Evolutionary conservation across 306 rosid genomes (phyloP), one percentile per base, ranked within the genome.

Genomic region (Quercus mongolica): DNA sequence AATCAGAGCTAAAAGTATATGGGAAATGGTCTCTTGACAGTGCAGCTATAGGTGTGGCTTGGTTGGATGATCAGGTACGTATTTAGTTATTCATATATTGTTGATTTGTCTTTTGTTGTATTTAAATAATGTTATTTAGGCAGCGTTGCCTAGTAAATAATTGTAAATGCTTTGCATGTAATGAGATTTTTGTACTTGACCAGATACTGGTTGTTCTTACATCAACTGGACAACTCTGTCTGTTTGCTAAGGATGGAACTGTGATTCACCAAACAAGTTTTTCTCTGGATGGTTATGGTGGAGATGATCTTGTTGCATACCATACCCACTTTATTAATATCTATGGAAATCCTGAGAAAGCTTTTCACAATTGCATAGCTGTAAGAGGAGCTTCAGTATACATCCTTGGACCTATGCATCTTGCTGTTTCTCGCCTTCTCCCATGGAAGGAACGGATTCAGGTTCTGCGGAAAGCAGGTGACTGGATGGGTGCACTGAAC

Each of bases 401-500:
- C 85, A 76, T 95, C 64, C 95, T 95, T 57, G 97, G 97, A 81
- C 92, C 97, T n/a, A 74, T 83, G 35, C 94, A 93, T 85, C 90
- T 95, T 76, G 71, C 90, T 57, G 84, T 91, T 90, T 89, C 90
- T 81, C 97, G 97, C 73, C 99, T 95, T 86, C 97, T 93, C 75
- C 98, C 99, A 62, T 95, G 99, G 99, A 95, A 89, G 82, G 99
- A 95, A 68, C 92, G 98, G 26, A 88, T 93, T 78, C 88, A 89
- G 81, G 99, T 93, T 76, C 86, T 93, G 76, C 83, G 89, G 64
- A 90, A 87, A 83, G 98, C 97, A 59, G 98, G 98, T 85, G 99
- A 95, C 84, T 95, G 99, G 99, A 93, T 92, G 99, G 95, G 98
- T 85, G 87, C 98, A 70, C 83, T 95, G 87, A 93, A 89, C 92